These are phyloP conservation scores for Boechera divaricarpa DNA, from an alignment of 345 rosid species.

Conservation along the genomic window DNA sequence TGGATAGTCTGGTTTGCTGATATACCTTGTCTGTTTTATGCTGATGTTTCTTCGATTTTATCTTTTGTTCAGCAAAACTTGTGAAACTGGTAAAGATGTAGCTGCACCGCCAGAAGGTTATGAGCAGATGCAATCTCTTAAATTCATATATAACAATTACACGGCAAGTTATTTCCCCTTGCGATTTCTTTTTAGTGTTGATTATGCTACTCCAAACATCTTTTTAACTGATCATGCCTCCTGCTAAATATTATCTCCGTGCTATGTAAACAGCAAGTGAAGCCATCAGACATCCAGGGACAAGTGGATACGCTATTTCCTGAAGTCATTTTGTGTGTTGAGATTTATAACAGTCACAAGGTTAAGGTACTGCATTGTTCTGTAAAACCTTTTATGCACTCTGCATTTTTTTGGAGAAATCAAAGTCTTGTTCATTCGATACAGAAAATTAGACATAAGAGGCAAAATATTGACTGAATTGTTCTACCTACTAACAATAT, in stretches of 20 bases:
- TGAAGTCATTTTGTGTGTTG: slow-evolving; percentile 74
- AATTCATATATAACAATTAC: slow-evolving; percentile 51
- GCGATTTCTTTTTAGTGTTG: slow-evolving; percentile 1
- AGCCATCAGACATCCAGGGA: slow-evolving; percentile 52
- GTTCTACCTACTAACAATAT: slow-evolving; percentile 4
- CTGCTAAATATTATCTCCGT: slow-evolving; percentile 8
- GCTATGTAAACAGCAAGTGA: slow-evolving; percentile 45
- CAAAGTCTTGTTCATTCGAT: background rate
- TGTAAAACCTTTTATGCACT: slow-evolving; percentile 4
- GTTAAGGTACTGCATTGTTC: slow-evolving; percentile 57
- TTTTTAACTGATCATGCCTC: slow-evolving; percentile 15
- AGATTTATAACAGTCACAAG: slow-evolving; percentile 60
- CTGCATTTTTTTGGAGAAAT: background rate
- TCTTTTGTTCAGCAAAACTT: slow-evolving; percentile 42
- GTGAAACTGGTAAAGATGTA: slow-evolving; percentile 46
- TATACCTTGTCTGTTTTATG: slow-evolving; percentile 28
- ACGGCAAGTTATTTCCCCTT: slow-evolving; percentile 41
- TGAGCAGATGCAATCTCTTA: slow-evolving; percentile 63
- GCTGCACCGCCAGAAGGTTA: slow-evolving; percentile 45
- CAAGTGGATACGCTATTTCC: slow-evolving; percentile 50
- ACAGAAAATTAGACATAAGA: slow-evolving; percentile 3
- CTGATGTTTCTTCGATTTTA: slow-evolving; percentile 21
- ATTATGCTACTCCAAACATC: slow-evolving; percentile 2
- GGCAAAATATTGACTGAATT: background rate
- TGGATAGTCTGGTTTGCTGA: slow-evolving; percentile 25